These are phyloP conservation scores for Fusarium dlaminii DNA, from an alignment of 2,329 filamentous ascomycete genomes.

Conservation along the genomic window DNA sequence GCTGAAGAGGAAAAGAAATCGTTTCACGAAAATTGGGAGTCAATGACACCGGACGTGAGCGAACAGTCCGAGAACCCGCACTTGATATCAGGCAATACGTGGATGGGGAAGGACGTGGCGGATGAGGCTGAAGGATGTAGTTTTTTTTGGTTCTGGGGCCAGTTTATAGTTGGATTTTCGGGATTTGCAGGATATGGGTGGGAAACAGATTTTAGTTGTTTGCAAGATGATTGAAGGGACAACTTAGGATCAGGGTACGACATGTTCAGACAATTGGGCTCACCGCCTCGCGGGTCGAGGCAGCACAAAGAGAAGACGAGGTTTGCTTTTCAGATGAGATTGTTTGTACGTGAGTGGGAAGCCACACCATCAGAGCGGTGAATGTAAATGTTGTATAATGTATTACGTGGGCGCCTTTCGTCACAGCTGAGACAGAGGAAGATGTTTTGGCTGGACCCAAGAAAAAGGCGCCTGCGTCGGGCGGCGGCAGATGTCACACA, in stretches of 20 bases:
- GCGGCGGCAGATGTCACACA: background rate
- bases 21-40: constrained; percentile 50
- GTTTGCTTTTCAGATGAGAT: background rate
- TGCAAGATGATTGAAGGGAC: constrained; percentile 25
- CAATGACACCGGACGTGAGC: constrained; percentile 50
- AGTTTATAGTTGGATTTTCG: constrained; percentile 21
- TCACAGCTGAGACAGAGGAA: constrained; percentile 8
- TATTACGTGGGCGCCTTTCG: constrained; percentile 9
- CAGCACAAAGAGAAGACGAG: constrained; percentile 26
- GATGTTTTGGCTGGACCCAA: constrained; percentile 11
- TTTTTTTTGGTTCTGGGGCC: constrained; percentile 19
- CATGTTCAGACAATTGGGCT: constrained; percentile 33
- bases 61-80: constrained; percentile 48
- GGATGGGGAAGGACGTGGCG: constrained; percentile 46
- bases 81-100: constrained; percentile 51
- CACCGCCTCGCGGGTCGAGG: constrained; percentile 33
- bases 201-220: constrained; percentile 27
- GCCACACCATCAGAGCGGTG: constrained; percentile 18
- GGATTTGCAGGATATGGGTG: constrained; percentile 33
- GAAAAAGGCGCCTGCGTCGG: constrained; percentile 16
- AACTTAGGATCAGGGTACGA: constrained; percentile 23
- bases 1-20: constrained; percentile 40
- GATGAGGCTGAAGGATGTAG: constrained; percentile 5
- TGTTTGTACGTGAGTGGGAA: background rate
- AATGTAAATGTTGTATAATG: constrained; percentile 27